Evolutionary conservation across 176 grass and related monocot genomes (phyloP), one percentile per base, ranked within the genome.

Genomic region (Microstegium vimineum): DNA sequence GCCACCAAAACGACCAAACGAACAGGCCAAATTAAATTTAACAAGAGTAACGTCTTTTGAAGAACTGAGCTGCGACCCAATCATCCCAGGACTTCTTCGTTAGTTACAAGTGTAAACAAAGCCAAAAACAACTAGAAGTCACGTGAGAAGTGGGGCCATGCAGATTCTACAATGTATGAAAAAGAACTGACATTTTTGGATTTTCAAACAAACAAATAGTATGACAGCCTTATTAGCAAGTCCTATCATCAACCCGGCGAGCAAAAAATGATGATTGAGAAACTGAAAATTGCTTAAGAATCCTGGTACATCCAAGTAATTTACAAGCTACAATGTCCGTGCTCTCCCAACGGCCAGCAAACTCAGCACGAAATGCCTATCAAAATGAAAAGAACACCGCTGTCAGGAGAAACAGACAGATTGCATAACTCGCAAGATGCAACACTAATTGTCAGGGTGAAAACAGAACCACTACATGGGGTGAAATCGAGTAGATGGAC

Each of bases 251-350:
- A 82, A 78, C 62, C 38, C 75, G 69, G 41, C 68, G 18, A 83
- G 76, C 56, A 77, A 82, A 82, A 75, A 81, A 66, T 38, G 35
- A 42, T 47, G 52, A 42, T 59, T 68, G 66, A 38, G 60, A 82
- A 41, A 67, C 46, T 62, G 68, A 73, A 83, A 66, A 68, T 49
- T 33, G 35, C 57, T 78, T 74, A 41, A 61, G 63, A 82, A 65
- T 32, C 56, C 41, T 68, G 74, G 14, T 68, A 83, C 83, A 69
- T 49, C 18, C 18, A 78, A 71, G 43, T 87, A 89, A 87, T 92
- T 75, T 92, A 92, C 90, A 92, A 82, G 79, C 63, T 81, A 86
- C 75, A 70, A 37, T 69, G 32, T 75, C 76, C 11, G 16, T 59
- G 54, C 75, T 77, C 84, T 75, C 85, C 62, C 14, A 66, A 52